phyloP scores from a whole-genome alignment of 257 asterid species.

The Cruciata laevipes region DNA sequence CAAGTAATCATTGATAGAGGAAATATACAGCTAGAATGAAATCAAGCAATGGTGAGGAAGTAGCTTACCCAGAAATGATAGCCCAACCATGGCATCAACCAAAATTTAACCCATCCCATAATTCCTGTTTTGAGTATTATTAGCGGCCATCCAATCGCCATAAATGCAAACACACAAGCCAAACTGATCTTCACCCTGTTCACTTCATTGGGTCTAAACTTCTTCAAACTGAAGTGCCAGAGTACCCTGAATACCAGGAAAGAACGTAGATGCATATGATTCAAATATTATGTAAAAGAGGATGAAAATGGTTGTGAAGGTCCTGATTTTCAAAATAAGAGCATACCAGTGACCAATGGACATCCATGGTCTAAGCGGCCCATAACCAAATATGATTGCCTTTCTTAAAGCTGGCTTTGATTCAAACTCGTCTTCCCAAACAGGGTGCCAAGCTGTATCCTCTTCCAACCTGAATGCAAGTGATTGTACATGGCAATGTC shows the following conservation, averaged over 20 bases:
- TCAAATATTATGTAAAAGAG: neutral
- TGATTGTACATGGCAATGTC: conserved; percentile 9
- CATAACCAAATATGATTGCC: conserved; percentile 70
- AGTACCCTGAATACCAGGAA: conserved; percentile 43
- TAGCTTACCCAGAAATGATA: conserved; percentile 92
- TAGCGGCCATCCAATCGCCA: conserved; percentile 95
- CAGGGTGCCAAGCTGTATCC: conserved; percentile 96
- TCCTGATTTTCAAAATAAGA: conserved; percentile 5
- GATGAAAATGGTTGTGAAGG: neutral
- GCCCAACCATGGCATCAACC: conserved; percentile 98
- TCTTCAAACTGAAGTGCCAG: conserved; percentile 72
- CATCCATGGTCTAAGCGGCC: conserved; percentile 87
- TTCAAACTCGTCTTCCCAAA: conserved; percentile 51
- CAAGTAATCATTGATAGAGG: neutral
- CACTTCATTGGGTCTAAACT: conserved; percentile 84
- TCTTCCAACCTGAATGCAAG: conserved; percentile 60
- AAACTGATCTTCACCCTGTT: conserved; percentile 87
- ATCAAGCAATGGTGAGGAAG: conserved; percentile 12
- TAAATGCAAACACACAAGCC: conserved; percentile 89
- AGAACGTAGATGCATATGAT: neutral
- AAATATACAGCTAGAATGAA: neutral
- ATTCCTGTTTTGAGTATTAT: conserved; percentile 70
- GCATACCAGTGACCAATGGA: conserved; percentile 86
- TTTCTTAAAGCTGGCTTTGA: conserved; percentile 50
- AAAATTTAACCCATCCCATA: conserved; percentile 88